Conservation (phyloP, 2,329 filamentous ascomycete genomes). For the Cercospora citrullina region DNA sequence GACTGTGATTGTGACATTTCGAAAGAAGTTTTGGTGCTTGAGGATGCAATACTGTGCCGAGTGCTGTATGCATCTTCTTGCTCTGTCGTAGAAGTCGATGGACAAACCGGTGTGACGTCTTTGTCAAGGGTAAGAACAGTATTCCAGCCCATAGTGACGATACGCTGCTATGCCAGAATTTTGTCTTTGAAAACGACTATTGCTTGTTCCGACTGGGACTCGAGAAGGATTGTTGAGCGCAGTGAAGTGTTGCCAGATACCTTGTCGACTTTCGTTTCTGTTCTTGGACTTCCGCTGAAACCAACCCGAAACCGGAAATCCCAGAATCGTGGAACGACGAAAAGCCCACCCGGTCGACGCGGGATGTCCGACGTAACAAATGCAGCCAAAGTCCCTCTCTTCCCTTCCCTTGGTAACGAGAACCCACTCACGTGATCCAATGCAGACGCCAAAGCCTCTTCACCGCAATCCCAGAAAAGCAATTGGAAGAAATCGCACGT, state of each 20-base stretch:
- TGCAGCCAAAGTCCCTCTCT: not conserved
- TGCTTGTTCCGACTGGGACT: not conserved
- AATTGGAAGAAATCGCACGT: constrained; percentile 9
- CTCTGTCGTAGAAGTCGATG: not conserved
- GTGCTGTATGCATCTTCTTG: not conserved
- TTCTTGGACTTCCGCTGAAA: not conserved
- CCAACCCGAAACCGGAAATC: not conserved
- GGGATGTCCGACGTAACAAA: constrained; percentile 4
- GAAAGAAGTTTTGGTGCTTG: not conserved
- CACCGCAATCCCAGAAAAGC: constrained; percentile 7
- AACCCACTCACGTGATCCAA: not conserved
- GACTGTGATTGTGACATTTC: not conserved
- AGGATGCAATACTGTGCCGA: not conserved
- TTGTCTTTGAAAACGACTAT: not conserved
- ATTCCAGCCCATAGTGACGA: constrained; percentile 5
- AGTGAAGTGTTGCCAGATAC: not conserved
- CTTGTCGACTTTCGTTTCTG: not conserved
- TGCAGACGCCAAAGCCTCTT: not conserved
- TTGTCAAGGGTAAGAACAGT: not conserved
- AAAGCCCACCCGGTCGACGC: not conserved
- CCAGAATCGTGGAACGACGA: not conserved
- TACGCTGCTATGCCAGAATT: not conserved
- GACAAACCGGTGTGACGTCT: not conserved
- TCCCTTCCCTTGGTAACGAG: not conserved
- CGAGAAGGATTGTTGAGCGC: not conserved